Evolutionary conservation across 768 basidiomycete species (phyloP).

Genomic region (Terana coerulea): DNA sequence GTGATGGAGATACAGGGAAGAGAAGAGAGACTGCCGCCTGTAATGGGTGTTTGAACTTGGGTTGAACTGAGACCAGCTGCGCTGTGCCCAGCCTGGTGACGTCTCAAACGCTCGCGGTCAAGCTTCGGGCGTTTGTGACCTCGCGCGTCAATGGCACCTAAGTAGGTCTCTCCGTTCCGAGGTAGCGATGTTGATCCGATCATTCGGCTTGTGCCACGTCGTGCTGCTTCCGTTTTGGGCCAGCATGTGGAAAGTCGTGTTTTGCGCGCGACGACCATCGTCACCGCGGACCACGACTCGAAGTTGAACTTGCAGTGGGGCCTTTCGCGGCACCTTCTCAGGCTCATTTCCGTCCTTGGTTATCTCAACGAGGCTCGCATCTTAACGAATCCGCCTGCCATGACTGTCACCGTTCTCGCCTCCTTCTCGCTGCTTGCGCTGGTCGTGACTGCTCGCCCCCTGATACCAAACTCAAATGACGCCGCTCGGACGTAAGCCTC

Average conservation of each 20-base stretch:
- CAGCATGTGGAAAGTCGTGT: too few relatives aligned
- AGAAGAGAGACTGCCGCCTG: too few relatives aligned
- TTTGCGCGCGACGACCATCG: too few relatives aligned
- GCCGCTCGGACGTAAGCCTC: slow-evolving; percentile 27
- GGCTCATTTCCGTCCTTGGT: slow-evolving; percentile 38
- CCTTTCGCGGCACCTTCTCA: slow-evolving; percentile 38
- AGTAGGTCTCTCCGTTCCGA: too few relatives aligned
- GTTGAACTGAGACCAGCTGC: not conserved
- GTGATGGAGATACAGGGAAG: too few relatives aligned
- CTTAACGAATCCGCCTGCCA: slow-evolving; percentile 15
- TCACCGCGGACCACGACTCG: too few relatives aligned
- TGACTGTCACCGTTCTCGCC: slow-evolving; percentile 36
- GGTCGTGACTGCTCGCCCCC: slow-evolving; percentile 40
- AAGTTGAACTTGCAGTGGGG: not conserved
- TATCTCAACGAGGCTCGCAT: not conserved
- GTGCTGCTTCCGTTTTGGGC: too few relatives aligned
- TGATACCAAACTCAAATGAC: slow-evolving; percentile 24
- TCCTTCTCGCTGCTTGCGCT: slow-evolving; percentile 39
- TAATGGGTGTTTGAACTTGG: too few relatives aligned
- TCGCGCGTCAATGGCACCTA: too few relatives aligned
- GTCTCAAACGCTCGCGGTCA: slow-evolving; percentile 5
- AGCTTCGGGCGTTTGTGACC: too few relatives aligned
- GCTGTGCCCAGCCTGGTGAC: not conserved
- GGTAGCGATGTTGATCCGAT: too few relatives aligned
- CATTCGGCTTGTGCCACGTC: too few relatives aligned